A percentile compares a stretch with the other conserved stretches of the same genome.
Conservation (phyloP, 2,329 filamentous ascomycete genomes). For the Aspergillus hortae region DNA sequence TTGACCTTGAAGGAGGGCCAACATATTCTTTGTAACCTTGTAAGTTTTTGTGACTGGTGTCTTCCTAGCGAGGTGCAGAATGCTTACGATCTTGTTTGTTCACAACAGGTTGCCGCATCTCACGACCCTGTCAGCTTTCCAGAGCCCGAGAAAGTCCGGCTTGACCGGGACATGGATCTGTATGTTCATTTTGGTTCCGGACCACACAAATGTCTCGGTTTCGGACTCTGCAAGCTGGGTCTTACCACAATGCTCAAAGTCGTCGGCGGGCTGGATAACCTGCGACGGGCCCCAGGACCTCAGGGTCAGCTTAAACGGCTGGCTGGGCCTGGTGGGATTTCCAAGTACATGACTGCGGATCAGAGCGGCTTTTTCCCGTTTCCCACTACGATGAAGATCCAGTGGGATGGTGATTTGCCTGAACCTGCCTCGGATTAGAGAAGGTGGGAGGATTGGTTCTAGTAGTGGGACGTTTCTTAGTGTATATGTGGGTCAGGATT, state of each 20-base stretch:
- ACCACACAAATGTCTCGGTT: slow-evolving; percentile 60
- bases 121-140: slow-evolving; percentile 35
- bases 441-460: background rate
- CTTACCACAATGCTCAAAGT: slow-evolving; percentile 40
- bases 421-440: slow-evolving; percentile 6
- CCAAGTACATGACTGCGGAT: slow-evolving; percentile 43
- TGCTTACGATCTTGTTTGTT: background rate
- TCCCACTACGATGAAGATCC: slow-evolving; percentile 43
- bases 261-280: slow-evolving; percentile 38
- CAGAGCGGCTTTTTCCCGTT: slow-evolving; percentile 42
- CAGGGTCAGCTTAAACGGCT: slow-evolving; percentile 41
- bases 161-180: slow-evolving; percentile 57
- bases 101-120: slow-evolving; percentile 30
- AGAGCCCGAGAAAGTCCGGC: slow-evolving; percentile 50
- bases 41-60: slow-evolving; percentile 15
- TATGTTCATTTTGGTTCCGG: slow-evolving; percentile 66
- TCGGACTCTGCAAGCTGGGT: slow-evolving; percentile 29
- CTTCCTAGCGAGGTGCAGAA: background rate
- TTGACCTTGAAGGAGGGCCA: slow-evolving; percentile 34
- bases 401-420: slow-evolving; percentile 41
- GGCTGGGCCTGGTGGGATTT: slow-evolving; percentile 36
- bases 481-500: background rate
- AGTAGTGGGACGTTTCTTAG: background rate
- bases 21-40: slow-evolving; percentile 34
- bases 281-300: slow-evolving; percentile 39